Evolutionary conservation across 768 basidiomycete genomes (phyloP).

Genomic region (Auriscalpium vulgare): DNA sequence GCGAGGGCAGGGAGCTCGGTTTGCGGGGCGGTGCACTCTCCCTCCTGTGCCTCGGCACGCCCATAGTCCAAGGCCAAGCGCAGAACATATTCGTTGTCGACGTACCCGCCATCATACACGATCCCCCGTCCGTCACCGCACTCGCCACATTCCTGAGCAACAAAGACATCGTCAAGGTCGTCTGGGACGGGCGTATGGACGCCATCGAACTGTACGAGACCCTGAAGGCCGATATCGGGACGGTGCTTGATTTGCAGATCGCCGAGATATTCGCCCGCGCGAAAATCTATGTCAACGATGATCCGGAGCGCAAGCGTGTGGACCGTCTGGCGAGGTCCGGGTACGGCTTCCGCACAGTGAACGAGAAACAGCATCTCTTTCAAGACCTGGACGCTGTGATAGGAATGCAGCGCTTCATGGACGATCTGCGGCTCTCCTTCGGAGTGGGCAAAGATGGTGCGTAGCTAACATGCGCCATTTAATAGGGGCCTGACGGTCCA

Average conservation of each 20-base stretch:
- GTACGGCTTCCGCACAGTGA: constrained; percentile 16
- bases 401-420: constrained; percentile 26
- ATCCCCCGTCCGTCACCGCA: not conserved
- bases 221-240: constrained; percentile 23
- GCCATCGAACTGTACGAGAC: constrained; percentile 26
- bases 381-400: constrained; percentile 23
- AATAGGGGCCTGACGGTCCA: not conserved
- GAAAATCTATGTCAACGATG: constrained; percentile 12
- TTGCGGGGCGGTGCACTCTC: not conserved
- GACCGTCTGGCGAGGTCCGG: not conserved
- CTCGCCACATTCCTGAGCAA: constrained; percentile 20
- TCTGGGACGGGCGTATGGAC: constrained; percentile 37
- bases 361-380: constrained; percentile 20
- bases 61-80: not conserved
- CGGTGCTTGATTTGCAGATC: constrained; percentile 34
- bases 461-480: not conserved
- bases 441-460: constrained; percentile 23
- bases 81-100: not conserved
- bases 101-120: not conserved
- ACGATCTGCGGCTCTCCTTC: constrained; percentile 11
- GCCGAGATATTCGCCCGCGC: constrained; percentile 27
- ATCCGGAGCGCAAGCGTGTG: not conserved
- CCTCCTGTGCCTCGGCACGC: not conserved
- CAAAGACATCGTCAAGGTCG: constrained; percentile 27
- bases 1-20: not conserved